Conservation (phyloP, 1,284 basidiomycete species). For the Pisolithus thermaeus region DNA sequence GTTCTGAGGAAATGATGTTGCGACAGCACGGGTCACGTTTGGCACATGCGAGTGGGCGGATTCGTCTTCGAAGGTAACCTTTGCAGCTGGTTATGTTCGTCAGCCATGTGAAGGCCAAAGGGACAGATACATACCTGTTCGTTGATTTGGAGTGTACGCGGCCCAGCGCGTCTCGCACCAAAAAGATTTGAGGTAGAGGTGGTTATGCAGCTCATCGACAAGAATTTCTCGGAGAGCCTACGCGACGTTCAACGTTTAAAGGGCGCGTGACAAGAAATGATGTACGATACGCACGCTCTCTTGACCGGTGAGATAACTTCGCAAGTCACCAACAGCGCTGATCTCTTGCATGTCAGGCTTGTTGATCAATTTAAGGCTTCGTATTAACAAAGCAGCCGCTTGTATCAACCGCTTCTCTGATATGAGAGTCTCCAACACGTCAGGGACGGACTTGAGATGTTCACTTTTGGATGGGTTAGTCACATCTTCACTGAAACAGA, state of each 20-base stretch:
- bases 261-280: not conserved
- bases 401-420: constrained; percentile 92
- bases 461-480: constrained; percentile 51
- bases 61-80: constrained; percentile 55
- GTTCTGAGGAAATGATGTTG: constrained; percentile 26
- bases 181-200: constrained; percentile 96
- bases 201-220: constrained; percentile 93
- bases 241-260: constrained; percentile 19
- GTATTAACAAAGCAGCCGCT: constrained; percentile 83
- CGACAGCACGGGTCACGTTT: constrained; percentile 30
- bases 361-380: constrained; percentile 87
- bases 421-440: constrained; percentile 89
- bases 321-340: constrained; percentile 86
- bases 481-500: constrained; percentile 3
- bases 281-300: constrained; percentile 62
- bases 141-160: constrained; percentile 78
- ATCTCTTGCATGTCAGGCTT: constrained; percentile 92
- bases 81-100: constrained; percentile 40
- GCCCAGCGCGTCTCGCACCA: constrained; percentile 95
- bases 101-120: constrained; percentile 1
- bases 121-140: constrained; percentile 49
- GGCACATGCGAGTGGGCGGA: constrained; percentile 21
- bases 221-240: constrained; percentile 89
- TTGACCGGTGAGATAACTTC: constrained; percentile 82
- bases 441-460: constrained; percentile 86